Base-by-base conservation (phyloP, 305 asterid genomes). In the Galium porrigens region DNA sequence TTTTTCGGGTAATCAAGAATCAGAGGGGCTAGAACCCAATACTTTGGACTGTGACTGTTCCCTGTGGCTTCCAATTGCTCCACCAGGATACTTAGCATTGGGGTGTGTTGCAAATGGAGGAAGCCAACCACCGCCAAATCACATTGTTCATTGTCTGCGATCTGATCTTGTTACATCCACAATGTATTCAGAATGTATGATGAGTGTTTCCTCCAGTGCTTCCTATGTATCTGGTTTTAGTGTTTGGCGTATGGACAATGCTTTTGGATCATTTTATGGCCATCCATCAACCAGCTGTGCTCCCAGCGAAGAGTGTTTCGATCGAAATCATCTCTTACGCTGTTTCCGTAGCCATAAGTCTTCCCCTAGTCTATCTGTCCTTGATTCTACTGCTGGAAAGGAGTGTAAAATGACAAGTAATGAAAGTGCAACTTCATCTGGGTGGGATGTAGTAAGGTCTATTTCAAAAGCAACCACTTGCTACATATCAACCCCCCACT, bases 41-140 rank as follows among this genome's bases (percentile, higher is more conserved):
- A 61, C 82, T 60, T 67, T 25, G 61, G 92, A 76, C 49, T 64
- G 69, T 64, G 96, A 82, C 67, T 94, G 99, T 79, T 87, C 96
- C 68, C 87, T 94, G 68, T 94, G 99, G 99, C 79, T 82, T 64
- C 97, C 99, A 41, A 67, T 94, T 75, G 89, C 99, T 44, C 97
- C 99, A 73, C 89, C 96, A 36, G 99, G 99, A 69, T 94, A 89
- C 82, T 70, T 83, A 78, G 85, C 96, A 32, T 62, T 89, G 65
- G 99, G 99, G 66, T 89, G 97, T 81, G 96, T 94, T 78, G 95
- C 90, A 34, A 84, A 89, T 72, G 76, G 82, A 67, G 99, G 99
- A 74, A 72, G 73, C 67, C 92, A 83, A 71, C 90, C 94, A 61
- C 99, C 99, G 46, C 92, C 94, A 53, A 85, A 78, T 86, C 97